phyloP scores from a whole-genome alignment of 768 basidiomycete genomes.

The Antrodiella citrinella region DNA sequence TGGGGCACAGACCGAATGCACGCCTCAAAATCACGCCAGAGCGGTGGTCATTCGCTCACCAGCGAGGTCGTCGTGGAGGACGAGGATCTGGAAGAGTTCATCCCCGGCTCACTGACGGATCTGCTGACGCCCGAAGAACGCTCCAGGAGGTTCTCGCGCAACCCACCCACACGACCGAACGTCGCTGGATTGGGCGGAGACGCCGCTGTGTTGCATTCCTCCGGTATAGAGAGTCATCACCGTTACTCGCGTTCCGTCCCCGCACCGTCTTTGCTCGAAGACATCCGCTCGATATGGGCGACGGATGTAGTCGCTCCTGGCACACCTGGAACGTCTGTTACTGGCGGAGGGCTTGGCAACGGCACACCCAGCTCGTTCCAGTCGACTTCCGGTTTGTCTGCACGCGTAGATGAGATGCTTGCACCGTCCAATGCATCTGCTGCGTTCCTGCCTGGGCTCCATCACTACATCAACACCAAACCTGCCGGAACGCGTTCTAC shows the following conservation, averaged over 20 bases:
- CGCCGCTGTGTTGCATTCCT: conserved; percentile 15
- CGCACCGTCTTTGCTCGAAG: conserved; percentile 65
- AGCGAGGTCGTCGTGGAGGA: conserved; percentile 46
- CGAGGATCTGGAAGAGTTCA: conserved; percentile 80
- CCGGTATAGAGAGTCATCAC: conserved; percentile 36
- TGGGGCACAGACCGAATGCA: conserved; percentile 20
- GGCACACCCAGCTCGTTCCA: conserved; percentile 49
- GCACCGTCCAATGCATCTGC: conserved; percentile 74
- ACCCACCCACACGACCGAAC: conserved; percentile 36
- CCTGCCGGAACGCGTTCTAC: conserved; percentile 20
- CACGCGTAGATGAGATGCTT: conserved; percentile 35
- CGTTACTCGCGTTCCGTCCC: conserved; percentile 82
- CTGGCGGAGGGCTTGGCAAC: conserved; percentile 23
- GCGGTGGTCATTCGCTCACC: conserved; percentile 8
- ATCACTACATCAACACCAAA: conserved; percentile 51
- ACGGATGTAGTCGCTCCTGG: conserved; percentile 35
- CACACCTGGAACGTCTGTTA: conserved; percentile 23
- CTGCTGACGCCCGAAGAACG: conserved; percentile 85
- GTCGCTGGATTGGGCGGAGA: conserved; percentile 14
- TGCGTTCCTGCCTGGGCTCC: conserved; percentile 70
- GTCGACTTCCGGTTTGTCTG: conserved; percentile 33
- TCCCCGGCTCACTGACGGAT: conserved; percentile 84
- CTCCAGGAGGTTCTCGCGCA: conserved; percentile 72
- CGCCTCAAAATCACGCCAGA: conserved; percentile 1
- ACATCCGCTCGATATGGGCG: conserved; percentile 81